Base-by-base conservation (phyloP, 352 stramenopile species). In the Phytophthora macrochlamydospora region DNA sequence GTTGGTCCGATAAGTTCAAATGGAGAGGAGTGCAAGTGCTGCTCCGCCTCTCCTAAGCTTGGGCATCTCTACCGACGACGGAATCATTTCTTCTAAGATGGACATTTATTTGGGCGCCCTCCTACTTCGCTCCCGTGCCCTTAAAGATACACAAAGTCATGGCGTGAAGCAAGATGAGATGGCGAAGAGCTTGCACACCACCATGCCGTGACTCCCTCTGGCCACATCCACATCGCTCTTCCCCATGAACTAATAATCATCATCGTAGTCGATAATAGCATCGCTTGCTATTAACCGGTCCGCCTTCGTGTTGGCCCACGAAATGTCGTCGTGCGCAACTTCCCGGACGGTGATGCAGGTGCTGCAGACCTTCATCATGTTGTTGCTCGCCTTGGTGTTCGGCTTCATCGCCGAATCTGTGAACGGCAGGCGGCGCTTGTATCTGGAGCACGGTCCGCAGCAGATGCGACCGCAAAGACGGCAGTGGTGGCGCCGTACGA, bases 401-500 rank as follows among this genome's bases (percentile, higher is more conserved):
- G 59, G 63, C 64, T 87, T 89, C 40, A 74, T 29, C 12, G 56
- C 60, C 53, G 76, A 56, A n/a, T 83, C 71, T 5, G 62, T 71
- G 58, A 93, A 91, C 0, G 80, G 79, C 30, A 94, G 78, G 24
- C 54, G 69, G 4, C 85, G 80, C 62, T 93, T 93, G 77, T 87
- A 89, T 55, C 83, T 91, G 62, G 85, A 91, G 70, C 87, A 95
- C 12, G 81, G 79, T 0, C 81, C 80, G 40, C 87, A 95, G 60
- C 86, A 92, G 60, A 93, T 83, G n/a, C 87, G 87, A 3, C 87
- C 87, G 56, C 87, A 95, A 30, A 95, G 76, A 29, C 87, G 81
- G 54, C 87, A 95, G 73, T 95, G 87, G 54, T 95, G 87, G 24
- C 83, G 82, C 11, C 87, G 83, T 56, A 91, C 79, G 5, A 95